Conservation (phyloP, 2,329 filamentous ascomycete species). For the Colletotrichum tropicicola region DNA sequence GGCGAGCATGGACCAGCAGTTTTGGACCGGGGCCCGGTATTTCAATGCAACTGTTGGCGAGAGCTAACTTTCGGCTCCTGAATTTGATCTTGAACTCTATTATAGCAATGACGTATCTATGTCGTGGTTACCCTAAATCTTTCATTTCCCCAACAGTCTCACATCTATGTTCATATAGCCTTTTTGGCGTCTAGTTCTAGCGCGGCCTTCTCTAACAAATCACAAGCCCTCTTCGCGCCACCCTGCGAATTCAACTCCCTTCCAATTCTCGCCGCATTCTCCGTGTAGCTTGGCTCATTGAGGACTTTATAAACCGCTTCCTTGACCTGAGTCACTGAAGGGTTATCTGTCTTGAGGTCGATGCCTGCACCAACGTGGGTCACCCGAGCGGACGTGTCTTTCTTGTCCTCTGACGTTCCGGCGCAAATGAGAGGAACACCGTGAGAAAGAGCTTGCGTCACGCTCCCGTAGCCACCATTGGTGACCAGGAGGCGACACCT, state of each 20-base stretch:
- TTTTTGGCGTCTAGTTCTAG: background rate
- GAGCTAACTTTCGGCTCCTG: background rate
- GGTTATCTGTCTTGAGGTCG: constrained; percentile 46
- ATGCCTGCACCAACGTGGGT: constrained; percentile 42
- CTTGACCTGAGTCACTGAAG: constrained; percentile 36
- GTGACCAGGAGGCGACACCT: constrained; percentile 44
- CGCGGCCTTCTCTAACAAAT: constrained; percentile 38
- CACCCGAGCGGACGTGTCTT: constrained; percentile 45
- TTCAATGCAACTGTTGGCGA: too few species aligned
- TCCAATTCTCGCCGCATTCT: constrained; percentile 35
- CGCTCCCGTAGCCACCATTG: constrained; percentile 47
- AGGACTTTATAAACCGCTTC: constrained; percentile 37
- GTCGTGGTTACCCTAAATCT: too few species aligned
- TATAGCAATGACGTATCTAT: background rate
- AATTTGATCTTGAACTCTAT: background rate
- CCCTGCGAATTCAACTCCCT: constrained; percentile 39
- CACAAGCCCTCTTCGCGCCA: constrained; percentile 36
- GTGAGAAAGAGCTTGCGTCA: constrained; percentile 46
- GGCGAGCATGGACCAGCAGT: background rate
- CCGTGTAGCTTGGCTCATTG: constrained; percentile 32
- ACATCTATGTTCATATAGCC: background rate
- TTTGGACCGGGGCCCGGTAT: background rate
- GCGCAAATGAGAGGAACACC: constrained; percentile 45
- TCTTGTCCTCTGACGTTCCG: constrained; percentile 47
- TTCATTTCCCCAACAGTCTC: too few species aligned